Evolutionary conservation across 331 rosid genomes (phyloP).

Genomic region (Spiraea crenata): DNA sequence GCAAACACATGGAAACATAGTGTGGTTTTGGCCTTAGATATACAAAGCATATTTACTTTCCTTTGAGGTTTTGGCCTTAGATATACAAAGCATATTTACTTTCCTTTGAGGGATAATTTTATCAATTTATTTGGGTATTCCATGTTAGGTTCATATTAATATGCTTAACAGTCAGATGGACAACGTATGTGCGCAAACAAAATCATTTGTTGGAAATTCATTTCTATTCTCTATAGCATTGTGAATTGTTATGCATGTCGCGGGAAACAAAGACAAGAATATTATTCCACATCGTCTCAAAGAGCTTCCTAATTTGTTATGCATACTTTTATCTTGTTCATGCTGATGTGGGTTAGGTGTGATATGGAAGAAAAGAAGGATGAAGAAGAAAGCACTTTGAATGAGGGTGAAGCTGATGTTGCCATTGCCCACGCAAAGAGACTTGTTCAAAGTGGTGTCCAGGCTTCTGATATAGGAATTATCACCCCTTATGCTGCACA

Average conservation of each 20-base stretch:
- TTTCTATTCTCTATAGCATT: neutral
- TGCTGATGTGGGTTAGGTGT: conserved; percentile 58
- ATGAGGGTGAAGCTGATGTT: conserved; percentile 95
- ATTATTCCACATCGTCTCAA: neutral
- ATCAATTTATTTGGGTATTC: neutral
- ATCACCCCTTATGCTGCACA: conserved; percentile 97
- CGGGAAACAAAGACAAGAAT: neutral
- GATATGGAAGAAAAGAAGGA: conserved; percentile 99
- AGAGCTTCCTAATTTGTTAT: neutral
- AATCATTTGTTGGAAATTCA: neutral
- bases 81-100: neutral
- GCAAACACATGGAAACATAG: no score
- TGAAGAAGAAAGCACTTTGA: conserved; percentile 96
- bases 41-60: neutral
- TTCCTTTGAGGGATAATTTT: neutral
- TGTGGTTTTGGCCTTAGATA: no score
- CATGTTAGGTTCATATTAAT: neutral
- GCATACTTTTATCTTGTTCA: conserved; percentile 13
- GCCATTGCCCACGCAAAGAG: conserved; percentile 84
- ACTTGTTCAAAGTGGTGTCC: conserved; percentile 80
- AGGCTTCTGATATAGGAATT: conserved; percentile 90
- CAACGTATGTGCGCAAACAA: neutral
- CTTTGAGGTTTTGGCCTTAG: neutral
- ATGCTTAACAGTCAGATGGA: neutral
- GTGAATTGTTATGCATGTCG: neutral